Conservation (phyloP, 2,329 filamentous ascomycete species). For the Monosporascus sp. region DNA sequence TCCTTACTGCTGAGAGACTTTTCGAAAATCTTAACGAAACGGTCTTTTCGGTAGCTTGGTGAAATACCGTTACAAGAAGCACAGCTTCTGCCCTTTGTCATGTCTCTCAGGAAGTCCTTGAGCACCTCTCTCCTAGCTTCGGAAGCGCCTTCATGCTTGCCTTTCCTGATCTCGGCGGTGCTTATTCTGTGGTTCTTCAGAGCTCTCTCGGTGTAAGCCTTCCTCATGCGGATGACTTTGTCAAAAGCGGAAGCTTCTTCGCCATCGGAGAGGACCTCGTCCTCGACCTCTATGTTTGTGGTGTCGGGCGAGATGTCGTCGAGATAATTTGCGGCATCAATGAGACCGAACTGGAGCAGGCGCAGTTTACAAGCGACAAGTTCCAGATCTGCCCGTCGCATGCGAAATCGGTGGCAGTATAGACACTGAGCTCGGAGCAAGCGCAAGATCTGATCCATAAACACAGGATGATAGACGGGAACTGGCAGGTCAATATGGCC, state of each 20-base stretch:
- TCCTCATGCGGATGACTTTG: conserved; percentile 45
- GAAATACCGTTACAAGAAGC: conserved; percentile 62
- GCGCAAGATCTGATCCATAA: conserved; percentile 85
- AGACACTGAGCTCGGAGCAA: conserved; percentile 82
- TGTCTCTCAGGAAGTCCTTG: conserved; percentile 73
- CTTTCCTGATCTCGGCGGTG: conserved; percentile 45
- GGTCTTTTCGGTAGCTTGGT: conserved; percentile 81
- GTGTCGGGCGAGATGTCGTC: conserved; percentile 32
- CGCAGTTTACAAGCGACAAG: conserved; percentile 78
- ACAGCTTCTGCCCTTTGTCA: conserved; percentile 67
- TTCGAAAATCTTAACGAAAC: conserved; percentile 89
- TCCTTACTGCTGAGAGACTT: conserved; percentile 72
- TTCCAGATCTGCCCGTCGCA: conserved; percentile 71
- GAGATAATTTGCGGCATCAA: conserved; percentile 47
- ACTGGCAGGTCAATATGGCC: conserved; percentile 94
- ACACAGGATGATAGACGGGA: conserved; percentile 92
- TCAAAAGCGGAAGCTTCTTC: conserved; percentile 53
- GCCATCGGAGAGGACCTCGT: conserved; percentile 57
- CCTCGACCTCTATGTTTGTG: conserved; percentile 34
- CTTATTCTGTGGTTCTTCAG: conserved; percentile 55
- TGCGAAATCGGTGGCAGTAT: conserved; percentile 83
- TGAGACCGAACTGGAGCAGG: conserved; percentile 76
- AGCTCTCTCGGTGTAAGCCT: conserved; percentile 65
- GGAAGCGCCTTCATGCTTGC: conserved; percentile 78
- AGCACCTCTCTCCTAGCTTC: conserved; percentile 72